Percentiles rank a stretch among this genome's conserved stretches.
Conservation (phyloP, 768 basidiomycete species). For the Suillus americanus region DNA sequence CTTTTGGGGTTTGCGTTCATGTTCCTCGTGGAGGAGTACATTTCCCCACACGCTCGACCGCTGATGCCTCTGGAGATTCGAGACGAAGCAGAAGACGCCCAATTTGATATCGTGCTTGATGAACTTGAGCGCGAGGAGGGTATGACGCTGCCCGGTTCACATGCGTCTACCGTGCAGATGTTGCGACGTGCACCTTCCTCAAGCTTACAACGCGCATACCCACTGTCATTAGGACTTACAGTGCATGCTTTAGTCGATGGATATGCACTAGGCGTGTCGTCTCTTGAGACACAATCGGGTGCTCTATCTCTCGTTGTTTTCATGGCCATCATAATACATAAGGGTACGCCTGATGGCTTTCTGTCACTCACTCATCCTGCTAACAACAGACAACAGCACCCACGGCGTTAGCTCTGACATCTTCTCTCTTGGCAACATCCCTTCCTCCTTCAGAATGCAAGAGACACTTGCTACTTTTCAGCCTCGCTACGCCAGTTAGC, state of each 20-base stretch:
- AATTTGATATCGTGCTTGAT: slow-evolving; percentile 65
- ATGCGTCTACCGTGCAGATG: slow-evolving; percentile 14
- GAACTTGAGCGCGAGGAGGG: slow-evolving; percentile 51
- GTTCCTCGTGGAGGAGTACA: slow-evolving; percentile 66
- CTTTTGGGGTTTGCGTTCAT: slow-evolving; percentile 57
- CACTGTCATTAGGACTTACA: slow-evolving; percentile 82
- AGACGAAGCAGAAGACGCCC: slow-evolving; percentile 29
- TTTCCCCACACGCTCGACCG: slow-evolving; percentile 50
- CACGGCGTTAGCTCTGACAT: slow-evolving; percentile 85
- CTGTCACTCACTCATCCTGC: neutral
- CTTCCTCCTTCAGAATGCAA: slow-evolving; percentile 68
- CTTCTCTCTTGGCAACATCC: slow-evolving; percentile 77
- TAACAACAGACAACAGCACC: slow-evolving; percentile 57
- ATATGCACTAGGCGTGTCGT: slow-evolving; percentile 84
- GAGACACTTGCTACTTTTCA: slow-evolving; percentile 75
- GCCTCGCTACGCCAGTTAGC: slow-evolving; percentile 79
- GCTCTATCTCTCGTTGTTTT: slow-evolving; percentile 83
- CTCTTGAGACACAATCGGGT: slow-evolving; percentile 40
- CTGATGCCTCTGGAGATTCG: slow-evolving; percentile 12
- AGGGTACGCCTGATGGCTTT: slow-evolving; percentile 48
- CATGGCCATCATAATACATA: slow-evolving; percentile 88
- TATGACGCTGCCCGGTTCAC: slow-evolving; percentile 9
- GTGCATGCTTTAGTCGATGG: slow-evolving; percentile 92
- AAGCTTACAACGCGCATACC: slow-evolving; percentile 47
- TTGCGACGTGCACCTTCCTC: slow-evolving; percentile 13